A percentile compares a stretch with the other conserved stretches of the same genome.
These are phyloP conservation scores for Crotalaria pallida DNA, from an alignment of 306 rosid species.

Conservation along the genomic window DNA sequence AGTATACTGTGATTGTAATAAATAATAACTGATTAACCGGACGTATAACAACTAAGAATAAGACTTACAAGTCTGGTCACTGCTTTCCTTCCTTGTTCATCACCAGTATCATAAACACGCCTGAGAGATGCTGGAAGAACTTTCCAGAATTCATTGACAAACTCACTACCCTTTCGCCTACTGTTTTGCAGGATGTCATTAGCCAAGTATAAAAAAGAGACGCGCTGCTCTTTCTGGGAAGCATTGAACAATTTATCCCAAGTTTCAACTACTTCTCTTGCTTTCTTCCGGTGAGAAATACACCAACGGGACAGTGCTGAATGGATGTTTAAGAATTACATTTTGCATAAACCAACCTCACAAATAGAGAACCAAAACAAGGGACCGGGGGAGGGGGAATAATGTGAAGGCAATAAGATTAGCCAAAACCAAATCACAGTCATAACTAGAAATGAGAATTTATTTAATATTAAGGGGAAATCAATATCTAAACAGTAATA, in stretches of 20 bases:
- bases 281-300: slow-evolving; percentile 71
- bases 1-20: neutral
- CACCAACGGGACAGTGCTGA: slow-evolving; percentile 88
- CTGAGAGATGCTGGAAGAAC: slow-evolving; percentile 79
- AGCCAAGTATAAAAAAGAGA: slow-evolving; percentile 73
- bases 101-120: slow-evolving; percentile 59
- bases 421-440: neutral
- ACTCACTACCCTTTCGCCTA: slow-evolving; percentile 85
- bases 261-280: slow-evolving; percentile 73
- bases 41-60: neutral
- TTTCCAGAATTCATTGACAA: slow-evolving; percentile 92
- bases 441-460: neutral
- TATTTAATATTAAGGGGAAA: neutral
- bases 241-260: slow-evolving; percentile 83
- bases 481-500: slow-evolving; percentile 3
- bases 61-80: slow-evolving; percentile 70
- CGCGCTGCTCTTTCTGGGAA: slow-evolving; percentile 67
- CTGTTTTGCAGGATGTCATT: slow-evolving; percentile 94
- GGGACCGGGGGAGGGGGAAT: neutral
- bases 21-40: slow-evolving; percentile 2
- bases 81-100: slow-evolving; percentile 56
- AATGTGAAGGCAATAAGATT: neutral
- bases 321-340: slow-evolving; percentile 43
- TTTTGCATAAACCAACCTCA: slow-evolving; percentile 7
- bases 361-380: neutral